Evolutionary conservation across 1,284 basidiomycete genomes (phyloP), one percentile per base, ranked within the genome.

Genomic region (Fistulinella cinereoalba): DNA sequence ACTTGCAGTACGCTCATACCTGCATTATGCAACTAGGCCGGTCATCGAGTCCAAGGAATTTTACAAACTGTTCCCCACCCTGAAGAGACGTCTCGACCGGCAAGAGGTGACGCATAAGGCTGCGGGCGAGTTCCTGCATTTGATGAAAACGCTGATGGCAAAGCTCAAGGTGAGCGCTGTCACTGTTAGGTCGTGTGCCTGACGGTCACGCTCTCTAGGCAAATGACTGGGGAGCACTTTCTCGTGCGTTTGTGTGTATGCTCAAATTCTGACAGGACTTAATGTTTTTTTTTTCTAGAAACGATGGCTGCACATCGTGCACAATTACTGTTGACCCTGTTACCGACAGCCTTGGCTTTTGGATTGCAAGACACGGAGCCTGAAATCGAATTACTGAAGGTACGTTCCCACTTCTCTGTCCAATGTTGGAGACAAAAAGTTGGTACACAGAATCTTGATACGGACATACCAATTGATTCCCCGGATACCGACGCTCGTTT

Each of bases 61-160:
- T 53, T 83, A 83, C 50, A 68, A 58, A 6, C 53, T 79, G 18
- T 83, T 83, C 47, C 63, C 67, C 1, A 58, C 62, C 0, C 46
- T 83, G 19, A 79, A 76, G 53, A 64, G 62, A 32, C 64, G 64
- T 7, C 58, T 83, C 4, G 74, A 79, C 50, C 59, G 69, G 22
- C 80, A 81, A 50, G 52, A 51, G 2, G 42, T 75, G 0, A 80
- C 79, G 0, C 79, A 83, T 53, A 58, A 55, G 0, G 68, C 71
- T 0, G 81, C 75, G 0, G 77, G 76, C 3, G 70, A 75, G 36
- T 83, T 83, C 53, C 61, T 83, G 15, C 72, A 78, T 28, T 72
- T 73, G 3, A 60, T 84, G 57, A 83, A 83, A 60, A 80, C 78
- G 0, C 56, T 84, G 32, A 84, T 83, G 80, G 81, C 81, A 5